phyloP scores from a whole-genome alignment of 768 basidiomycete species.

The Termitomyces sp. region DNA sequence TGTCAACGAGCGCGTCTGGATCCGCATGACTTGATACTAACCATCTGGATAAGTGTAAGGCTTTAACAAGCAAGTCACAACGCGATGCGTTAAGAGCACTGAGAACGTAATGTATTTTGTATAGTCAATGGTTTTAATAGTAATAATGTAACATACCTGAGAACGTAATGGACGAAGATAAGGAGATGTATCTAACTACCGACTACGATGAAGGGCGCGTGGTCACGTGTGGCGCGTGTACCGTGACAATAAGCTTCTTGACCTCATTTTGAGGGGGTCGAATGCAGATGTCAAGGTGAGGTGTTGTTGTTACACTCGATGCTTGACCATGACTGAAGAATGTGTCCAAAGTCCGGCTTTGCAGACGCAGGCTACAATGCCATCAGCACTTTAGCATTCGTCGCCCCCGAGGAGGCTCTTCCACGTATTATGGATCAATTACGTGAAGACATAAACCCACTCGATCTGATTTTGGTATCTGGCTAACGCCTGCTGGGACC shows the following conservation, averaged over 20 bases:
- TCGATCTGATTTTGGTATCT: constrained; percentile 70
- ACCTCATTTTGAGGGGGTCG: constrained; percentile 43
- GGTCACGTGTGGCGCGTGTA: no score
- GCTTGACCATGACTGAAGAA: not conserved
- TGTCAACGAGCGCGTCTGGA: constrained; percentile 67
- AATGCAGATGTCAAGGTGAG: constrained; percentile 42
- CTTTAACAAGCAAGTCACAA: no score
- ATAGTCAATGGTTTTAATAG: no score
- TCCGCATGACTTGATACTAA: constrained; percentile 56
- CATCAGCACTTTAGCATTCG: constrained; percentile 72
- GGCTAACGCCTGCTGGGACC: constrained; percentile 80
- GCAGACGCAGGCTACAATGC: constrained; percentile 70
- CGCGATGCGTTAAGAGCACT: no score
- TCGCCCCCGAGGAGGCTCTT: constrained; percentile 65
- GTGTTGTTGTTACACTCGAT: not conserved
- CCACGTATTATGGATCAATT: constrained; percentile 69
- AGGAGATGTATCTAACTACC: no score
- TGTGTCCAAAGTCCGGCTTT: constrained; percentile 37
- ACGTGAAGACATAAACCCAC: constrained; percentile 55
- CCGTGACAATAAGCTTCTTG: no score
- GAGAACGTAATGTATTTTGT: no score
- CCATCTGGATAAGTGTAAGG: constrained; percentile 45
- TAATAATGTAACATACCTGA: no score
- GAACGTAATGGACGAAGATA: no score
- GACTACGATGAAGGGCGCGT: no score